Evolutionary conservation across 208 protist genomes (phyloP).

Genomic region (Acanthamoeba healyi): DNA sequence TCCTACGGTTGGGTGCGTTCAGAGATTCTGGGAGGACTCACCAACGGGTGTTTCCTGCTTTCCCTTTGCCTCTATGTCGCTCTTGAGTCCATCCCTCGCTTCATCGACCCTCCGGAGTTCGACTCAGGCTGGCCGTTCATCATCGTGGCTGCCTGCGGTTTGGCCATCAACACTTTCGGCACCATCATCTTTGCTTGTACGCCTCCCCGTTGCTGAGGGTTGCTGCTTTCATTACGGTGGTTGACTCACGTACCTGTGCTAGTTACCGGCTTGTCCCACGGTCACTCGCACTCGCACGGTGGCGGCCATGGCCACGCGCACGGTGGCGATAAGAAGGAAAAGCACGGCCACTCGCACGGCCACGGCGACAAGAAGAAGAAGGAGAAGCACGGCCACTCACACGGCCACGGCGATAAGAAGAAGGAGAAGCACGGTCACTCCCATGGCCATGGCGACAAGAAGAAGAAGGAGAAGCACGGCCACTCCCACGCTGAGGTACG

Average conservation of each 20-base stretch:
- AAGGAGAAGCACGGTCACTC: conserved; percentile 77
- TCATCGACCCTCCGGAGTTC: conserved; percentile 77
- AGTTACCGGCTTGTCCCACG: conserved; percentile 47
- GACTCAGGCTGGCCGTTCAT: conserved; percentile 83
- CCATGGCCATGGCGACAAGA: conserved; percentile 65
- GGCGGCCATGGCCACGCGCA: conserved; percentile 84
- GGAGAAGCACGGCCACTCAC: conserved; percentile 74
- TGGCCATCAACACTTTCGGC: conserved; percentile 87
- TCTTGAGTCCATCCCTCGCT: conserved; percentile 85
- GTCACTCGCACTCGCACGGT: conserved; percentile 80
- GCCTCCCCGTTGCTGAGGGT: not conserved
- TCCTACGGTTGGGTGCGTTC: conserved; percentile 60
- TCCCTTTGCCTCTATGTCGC: conserved; percentile 86
- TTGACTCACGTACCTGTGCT: not conserved
- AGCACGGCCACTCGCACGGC: conserved; percentile 75
- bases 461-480: conserved; percentile 71
- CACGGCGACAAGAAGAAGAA: conserved; percentile 68
- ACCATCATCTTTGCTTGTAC: conserved; percentile 85
- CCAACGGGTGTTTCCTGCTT: conserved; percentile 88
- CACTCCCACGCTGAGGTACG: conserved; percentile 75
- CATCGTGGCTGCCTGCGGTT: conserved; percentile 83
- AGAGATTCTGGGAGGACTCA: conserved; percentile 77
- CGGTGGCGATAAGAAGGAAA: conserved; percentile 76
- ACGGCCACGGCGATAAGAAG: conserved; percentile 77
- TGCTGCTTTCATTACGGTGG: not conserved